These are phyloP conservation scores for Microbotryomycetes sp. DNA, from an alignment of 1,284 basidiomycete genomes.

Conservation along the genomic window DNA sequence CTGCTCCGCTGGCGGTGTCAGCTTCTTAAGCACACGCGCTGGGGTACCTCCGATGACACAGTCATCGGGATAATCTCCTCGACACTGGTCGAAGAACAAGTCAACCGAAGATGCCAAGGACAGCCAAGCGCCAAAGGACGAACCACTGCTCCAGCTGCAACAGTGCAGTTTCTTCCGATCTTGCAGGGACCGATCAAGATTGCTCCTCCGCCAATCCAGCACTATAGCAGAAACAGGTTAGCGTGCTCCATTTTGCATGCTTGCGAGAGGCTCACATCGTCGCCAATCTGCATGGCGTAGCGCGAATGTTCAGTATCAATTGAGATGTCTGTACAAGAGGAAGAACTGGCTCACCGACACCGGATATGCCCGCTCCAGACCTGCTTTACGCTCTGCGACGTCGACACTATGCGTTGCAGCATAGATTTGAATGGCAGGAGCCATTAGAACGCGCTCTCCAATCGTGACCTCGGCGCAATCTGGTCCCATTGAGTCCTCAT, in stretches of 20 bases:
- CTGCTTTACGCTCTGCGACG: constrained; percentile 23
- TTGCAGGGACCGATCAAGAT: constrained; percentile 22
- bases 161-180: constrained; percentile 23
- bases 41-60: constrained; percentile 21
- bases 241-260: background rate
- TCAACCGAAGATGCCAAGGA: background rate
- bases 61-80: constrained; percentile 20
- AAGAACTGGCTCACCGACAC: constrained; percentile 4
- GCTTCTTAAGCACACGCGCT: constrained; percentile 16
- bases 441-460: constrained; percentile 19
- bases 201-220: constrained; percentile 29
- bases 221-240: background rate
- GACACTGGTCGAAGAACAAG: constrained; percentile 9
- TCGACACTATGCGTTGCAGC: constrained; percentile 30
- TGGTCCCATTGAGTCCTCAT: background rate
- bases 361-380: constrained; percentile 34
- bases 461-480: constrained; percentile 19
- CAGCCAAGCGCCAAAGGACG: background rate
- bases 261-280: constrained; percentile 13
- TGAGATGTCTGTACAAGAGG: background rate
- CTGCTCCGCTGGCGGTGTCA: constrained; percentile 1
- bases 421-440: constrained; percentile 32
- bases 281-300: constrained; percentile 17
- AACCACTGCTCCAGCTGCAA: constrained; percentile 24
- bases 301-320: background rate